Evolutionary conservation across 768 basidiomycete species (phyloP), one percentile per base, ranked within the genome.

Genomic region (Porpolomopsis calyptriformis): DNA sequence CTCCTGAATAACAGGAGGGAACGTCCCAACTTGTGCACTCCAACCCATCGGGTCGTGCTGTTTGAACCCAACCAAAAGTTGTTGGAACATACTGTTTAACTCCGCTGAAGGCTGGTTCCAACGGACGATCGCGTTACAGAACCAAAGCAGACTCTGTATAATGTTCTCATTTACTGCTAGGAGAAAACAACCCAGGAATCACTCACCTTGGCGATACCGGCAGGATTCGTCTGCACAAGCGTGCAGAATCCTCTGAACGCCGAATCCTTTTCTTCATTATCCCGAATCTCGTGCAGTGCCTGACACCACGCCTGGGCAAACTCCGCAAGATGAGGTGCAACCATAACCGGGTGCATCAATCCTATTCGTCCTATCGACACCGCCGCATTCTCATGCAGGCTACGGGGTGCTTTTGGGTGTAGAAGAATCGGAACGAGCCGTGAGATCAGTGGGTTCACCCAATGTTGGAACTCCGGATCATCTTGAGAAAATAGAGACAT

Each of bases 191-290:
- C 3, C 26, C 19, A n/a, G 16, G 23, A 29, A 35, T n/a, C 14
- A 4, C 80, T 50, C 46, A 86, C 92, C 78, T 91, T 91, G 35
- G 88, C 78, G 49, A 97, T 89, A 2, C 94, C 96, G 50, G 78
- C 78, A 14, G 96, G 96, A 61, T 99, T 99, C 24, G 79, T 79
- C 64, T 93, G 89, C 49, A 98, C 90, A 29, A 97, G 81, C 23
- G 89, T 89, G 64, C 96, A 99, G 56, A 99, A 78, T 2, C 96
- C 96, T 47, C 93, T 76, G 79, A 98, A 99, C 4, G 96, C 96
- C 18, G 92, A 97, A 58, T 97, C 96, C 67, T 98, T 99, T 71
- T 99, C 96, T 56, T 98, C 94, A 57, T 98, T 99, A 58, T 99
- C 96, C 52, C 96, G 83, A 62, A 99, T 99, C 64, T 98, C 96